phyloP scores from a whole-genome alignment of 768 basidiomycete genomes.

The Cubamyces sp. region DNA sequence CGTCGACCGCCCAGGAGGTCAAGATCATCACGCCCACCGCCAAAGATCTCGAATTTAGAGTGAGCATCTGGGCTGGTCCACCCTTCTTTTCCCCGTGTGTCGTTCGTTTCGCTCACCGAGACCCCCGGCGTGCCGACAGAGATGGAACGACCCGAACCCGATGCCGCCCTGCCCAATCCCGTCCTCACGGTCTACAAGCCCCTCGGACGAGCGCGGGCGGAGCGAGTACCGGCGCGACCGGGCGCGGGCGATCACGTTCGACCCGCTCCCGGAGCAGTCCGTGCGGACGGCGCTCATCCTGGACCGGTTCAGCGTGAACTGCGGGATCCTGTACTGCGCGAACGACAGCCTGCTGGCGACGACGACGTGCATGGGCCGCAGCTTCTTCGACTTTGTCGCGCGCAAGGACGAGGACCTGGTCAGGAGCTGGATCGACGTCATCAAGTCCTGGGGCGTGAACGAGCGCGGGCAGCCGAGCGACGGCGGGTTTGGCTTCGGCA shows the following conservation, averaged over 20 bases:
- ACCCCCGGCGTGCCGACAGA: constrained; percentile 21
- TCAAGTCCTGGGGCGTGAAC: constrained; percentile 86
- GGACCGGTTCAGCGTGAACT: constrained; percentile 71
- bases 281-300: constrained; percentile 81
- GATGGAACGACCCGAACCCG: constrained; percentile 40
- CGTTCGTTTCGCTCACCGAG: constrained; percentile 42
- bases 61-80: constrained; percentile 29
- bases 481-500: constrained; percentile 83
- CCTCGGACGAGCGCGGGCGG: background rate
- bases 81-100: constrained; percentile 48
- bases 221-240: background rate
- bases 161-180: constrained; percentile 42
- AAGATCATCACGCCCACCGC: constrained; percentile 65
- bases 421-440: constrained; percentile 72
- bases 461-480: constrained; percentile 83
- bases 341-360: constrained; percentile 71
- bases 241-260: constrained; percentile 50
- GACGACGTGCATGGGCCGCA: constrained; percentile 60
- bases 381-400: constrained; percentile 78
- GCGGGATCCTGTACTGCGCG: constrained; percentile 71
- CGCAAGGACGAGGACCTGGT: constrained; percentile 67
- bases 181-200: constrained; percentile 22
- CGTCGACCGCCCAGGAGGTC: constrained; percentile 83
- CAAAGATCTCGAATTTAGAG: constrained; percentile 43
- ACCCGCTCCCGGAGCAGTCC: constrained; percentile 69